Evolutionary conservation across 2,329 filamentous ascomycete species (phyloP), one percentile per base, ranked within the genome.

Genomic region (Hirsutella minnesotensis): DNA sequence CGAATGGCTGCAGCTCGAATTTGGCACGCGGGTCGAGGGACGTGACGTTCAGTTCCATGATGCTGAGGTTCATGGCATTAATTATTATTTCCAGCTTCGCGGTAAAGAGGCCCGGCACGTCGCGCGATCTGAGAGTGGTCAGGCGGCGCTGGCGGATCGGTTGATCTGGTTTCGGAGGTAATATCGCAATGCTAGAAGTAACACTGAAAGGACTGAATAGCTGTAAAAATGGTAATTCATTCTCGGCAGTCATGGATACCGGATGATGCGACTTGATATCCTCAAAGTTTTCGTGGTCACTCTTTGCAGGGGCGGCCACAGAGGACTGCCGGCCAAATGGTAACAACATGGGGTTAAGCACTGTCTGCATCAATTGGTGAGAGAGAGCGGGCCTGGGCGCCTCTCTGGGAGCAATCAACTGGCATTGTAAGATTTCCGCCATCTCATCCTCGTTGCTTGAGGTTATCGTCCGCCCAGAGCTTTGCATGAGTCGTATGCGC

Each of bases 121-220:
- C 56, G 30, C 54, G 60, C 8, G 60, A 63, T 37, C 65, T 20
- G 30, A 78, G 66, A 0, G 67, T 70, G 30, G 86, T 77, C 4
- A 62, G 57, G 51, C 83, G 78, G 3, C 66, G 66, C 44, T 80
- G 77, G 27, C 72, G 56, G 1, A 70, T 46, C 0, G 66, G 61
- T 7, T 62, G 43, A 1, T 57, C 51, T 0, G 49, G 53, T 2
- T 53, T 46, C 7, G 56, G 36, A 0, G 72, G 67, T 2, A 75
- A 52, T 0, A 73, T 58, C 0, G 66, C 61, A 13, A 78, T 64
- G 1, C 62, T 69, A 0, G 78, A 81, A 0, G 69, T 68, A 44
- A 84, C 79, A 0, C 66, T 67, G 13, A 92, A 69, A 0, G 82
- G 77, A 0, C 77, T 83, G 52, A 92, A 87, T 9, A 82, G 69